Base-by-base conservation (phyloP, 495 filamentous ascomycete species). In the Trichocladium antarcticum region DNA sequence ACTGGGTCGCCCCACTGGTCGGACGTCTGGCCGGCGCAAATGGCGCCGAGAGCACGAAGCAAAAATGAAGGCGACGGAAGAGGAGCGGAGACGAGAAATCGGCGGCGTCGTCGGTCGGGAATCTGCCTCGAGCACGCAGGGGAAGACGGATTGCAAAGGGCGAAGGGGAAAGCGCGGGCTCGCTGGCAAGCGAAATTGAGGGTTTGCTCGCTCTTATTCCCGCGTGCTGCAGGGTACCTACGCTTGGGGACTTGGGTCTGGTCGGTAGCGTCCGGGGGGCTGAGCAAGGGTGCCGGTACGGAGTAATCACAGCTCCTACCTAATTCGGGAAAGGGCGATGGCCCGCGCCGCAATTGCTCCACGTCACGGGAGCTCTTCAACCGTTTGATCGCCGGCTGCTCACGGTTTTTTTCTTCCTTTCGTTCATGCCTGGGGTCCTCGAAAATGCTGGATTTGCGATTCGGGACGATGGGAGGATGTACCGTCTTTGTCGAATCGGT, bases 11-110 rank as follows among this genome's bases (percentile, higher is more conserved):
- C 8, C 4, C 24, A 27, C 24, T 27, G 8, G 24, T 3, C 24
- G 24, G 48, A 48, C 52, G 51, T 53, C 48, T 40, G 50, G 38
- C n/a, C 27, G 46, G 29, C 46, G 37, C 37, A 37, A 42, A 15
- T 24, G 28, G 20, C 32, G n/a, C 19, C 10, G 16, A 20, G 9
- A 38, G 38, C 38, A 36, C 31, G 31, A 36, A 43, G 39, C 28
- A 37, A 49, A 10, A 6, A 5, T 1, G 19, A 10, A 37, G 22
- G 19, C 28, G 31, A 21, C 15, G 38, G 17, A 14, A n/a, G 9
- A 17, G 1, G 15, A 20, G 24, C 24, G 24, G 24, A 3, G 24
- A 27, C 24, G 24, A 27, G 8, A 8, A 27, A 4, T 4, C 24
- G 24, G 24, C 8, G 24, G 35, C 36, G 37, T 21, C 5, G 35